These are phyloP conservation scores for Biscogniauxia mediterranea DNA, from an alignment of 2,329 filamentous ascomycete genomes.

Conservation along the genomic window DNA sequence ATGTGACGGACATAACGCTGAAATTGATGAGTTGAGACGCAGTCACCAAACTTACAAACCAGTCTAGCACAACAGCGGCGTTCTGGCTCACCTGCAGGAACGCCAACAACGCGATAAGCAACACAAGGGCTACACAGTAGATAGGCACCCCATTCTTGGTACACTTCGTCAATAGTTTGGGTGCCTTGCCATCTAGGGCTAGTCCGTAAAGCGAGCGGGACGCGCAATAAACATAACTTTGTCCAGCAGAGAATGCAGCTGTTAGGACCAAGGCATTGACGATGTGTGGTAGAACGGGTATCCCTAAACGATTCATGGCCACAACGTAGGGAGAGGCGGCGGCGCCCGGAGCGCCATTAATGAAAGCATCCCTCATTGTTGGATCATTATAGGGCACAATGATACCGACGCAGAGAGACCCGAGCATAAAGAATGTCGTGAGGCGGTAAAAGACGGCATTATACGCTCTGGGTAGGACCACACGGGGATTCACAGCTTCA, in stretches of 20 bases:
- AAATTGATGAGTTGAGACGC: constrained; percentile 75
- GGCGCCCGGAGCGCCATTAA: constrained; percentile 58
- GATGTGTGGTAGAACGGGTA: constrained; percentile 64
- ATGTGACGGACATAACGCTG: constrained; percentile 66
- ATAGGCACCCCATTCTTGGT: constrained; percentile 68
- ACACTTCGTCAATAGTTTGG: constrained; percentile 56
- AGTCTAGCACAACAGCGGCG: constrained; percentile 65
- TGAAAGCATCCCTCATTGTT: constrained; percentile 60
- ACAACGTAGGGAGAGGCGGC: constrained; percentile 67
- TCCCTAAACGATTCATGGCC: constrained; percentile 65
- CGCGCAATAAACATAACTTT: constrained; percentile 67
- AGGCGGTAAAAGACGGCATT: constrained; percentile 79
- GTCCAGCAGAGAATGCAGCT: constrained; percentile 65
- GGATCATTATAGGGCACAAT: constrained; percentile 67
- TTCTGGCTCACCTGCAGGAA: constrained; percentile 70
- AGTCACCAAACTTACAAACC: constrained; percentile 69
- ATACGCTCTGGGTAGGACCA: constrained; percentile 69
- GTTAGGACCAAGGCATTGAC: constrained; percentile 72
- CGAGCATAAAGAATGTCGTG: constrained; percentile 72
- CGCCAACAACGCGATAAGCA: constrained; percentile 66
- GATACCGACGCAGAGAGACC: constrained; percentile 70
- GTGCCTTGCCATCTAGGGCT: constrained; percentile 67
- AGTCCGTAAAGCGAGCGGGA: constrained; percentile 67
- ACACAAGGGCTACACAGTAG: constrained; percentile 66
- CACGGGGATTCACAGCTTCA: constrained; percentile 68